phyloP scores from a whole-genome alignment of 1,284 basidiomycete genomes.

The Calocybe gambosa region DNA sequence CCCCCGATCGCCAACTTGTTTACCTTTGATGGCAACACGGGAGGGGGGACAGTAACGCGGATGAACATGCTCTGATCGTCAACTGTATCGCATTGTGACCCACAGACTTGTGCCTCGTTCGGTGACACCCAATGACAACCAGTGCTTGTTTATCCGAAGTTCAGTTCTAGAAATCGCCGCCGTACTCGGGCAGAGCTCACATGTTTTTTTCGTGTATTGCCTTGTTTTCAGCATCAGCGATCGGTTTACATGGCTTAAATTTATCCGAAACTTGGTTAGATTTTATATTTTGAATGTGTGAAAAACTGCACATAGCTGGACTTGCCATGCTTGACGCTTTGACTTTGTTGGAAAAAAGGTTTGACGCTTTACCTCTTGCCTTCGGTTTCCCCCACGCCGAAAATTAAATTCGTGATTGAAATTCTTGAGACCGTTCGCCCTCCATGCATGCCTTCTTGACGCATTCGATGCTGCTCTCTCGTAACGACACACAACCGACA shows the following conservation, averaged over 20 bases:
- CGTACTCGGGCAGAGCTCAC: conserved; percentile 1
- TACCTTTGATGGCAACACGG: conserved; percentile 80
- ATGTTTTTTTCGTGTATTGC: not conserved
- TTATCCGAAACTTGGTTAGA: conserved; percentile 6
- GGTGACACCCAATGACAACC: conserved; percentile 6
- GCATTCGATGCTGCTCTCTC: no score
- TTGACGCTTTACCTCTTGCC: not conserved
- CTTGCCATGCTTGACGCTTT: not conserved
- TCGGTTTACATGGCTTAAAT: not conserved
- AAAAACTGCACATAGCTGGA: conserved; percentile 10
- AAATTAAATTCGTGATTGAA: not conserved
- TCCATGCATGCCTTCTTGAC: no score
- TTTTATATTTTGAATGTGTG: conserved; percentile 11
- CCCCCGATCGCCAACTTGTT: conserved; percentile 91
- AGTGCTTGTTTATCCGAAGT: conserved; percentile 13
- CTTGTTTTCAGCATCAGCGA: not conserved
- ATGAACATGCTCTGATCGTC: conserved; percentile 38
- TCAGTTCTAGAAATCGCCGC: conserved; percentile 9
- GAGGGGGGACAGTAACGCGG: conserved; percentile 61
- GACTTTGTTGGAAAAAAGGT: not conserved
- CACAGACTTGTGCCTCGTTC: conserved; percentile 9
- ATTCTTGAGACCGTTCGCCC: no score
- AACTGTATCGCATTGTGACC: conserved; percentile 7
- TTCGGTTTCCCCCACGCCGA: not conserved
- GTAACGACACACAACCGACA: no score